These are phyloP conservation scores for Jimgerdemannia flammicorona DNA, from an alignment of 192 early-diverging fungal genomes.

Conservation along the genomic window DNA sequence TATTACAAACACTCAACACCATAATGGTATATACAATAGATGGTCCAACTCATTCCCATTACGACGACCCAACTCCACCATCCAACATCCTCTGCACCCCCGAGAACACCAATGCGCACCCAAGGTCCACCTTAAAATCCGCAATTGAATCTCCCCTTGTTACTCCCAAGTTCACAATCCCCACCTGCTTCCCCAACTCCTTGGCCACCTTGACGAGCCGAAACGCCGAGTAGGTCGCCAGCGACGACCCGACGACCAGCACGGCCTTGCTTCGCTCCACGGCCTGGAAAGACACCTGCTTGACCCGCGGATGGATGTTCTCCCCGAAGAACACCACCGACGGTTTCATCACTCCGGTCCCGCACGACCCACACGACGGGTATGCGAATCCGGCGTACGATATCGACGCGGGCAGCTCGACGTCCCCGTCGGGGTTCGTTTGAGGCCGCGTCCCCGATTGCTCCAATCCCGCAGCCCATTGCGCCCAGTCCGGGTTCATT, in stretches of 20 bases:
- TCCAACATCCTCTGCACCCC: background rate
- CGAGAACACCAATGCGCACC: constrained; percentile 27
- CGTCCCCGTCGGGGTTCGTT: constrained; percentile 83
- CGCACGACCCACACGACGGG: constrained; percentile 66
- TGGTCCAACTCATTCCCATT: background rate
- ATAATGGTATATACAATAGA: too few species aligned
- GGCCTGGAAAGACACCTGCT: constrained; percentile 49
- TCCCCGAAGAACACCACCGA: constrained; percentile 91
- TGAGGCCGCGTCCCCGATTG: constrained; percentile 36
- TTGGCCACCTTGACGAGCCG: constrained; percentile 67
- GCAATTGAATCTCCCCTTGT: constrained; percentile 70
- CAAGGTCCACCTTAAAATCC: constrained; percentile 39
- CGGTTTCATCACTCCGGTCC: constrained; percentile 62
- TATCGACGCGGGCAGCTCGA: constrained; percentile 53
- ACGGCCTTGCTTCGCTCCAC: constrained; percentile 58
- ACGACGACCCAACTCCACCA: background rate
- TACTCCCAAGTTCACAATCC: constrained; percentile 69
- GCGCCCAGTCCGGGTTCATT: constrained; percentile 67
- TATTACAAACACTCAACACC: background rate
- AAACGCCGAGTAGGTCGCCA: constrained; percentile 82
- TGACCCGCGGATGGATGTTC: constrained; percentile 59
- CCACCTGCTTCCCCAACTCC: constrained; percentile 55
- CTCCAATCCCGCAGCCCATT: constrained; percentile 37
- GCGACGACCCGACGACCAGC: constrained; percentile 76
- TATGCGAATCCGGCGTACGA: constrained; percentile 67